phyloP scores from a whole-genome alignment of 1,139 yeast genomes.

The Scheffersomyces illinoinensis region DNA sequence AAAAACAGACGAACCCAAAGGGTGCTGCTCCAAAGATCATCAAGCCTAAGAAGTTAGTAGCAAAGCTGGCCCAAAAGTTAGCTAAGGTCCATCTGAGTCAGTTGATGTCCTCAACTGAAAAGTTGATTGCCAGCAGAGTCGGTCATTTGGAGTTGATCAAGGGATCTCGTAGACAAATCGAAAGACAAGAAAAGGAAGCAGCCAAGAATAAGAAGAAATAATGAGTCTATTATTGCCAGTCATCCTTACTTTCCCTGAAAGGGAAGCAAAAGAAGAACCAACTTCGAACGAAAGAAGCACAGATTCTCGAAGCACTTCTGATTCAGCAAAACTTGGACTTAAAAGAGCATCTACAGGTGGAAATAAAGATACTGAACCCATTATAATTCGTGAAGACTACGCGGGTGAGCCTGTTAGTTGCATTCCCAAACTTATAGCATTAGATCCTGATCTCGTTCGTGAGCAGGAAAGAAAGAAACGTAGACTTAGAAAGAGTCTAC shows the following conservation, averaged over 20 bases:
- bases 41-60: slow-evolving; percentile 65
- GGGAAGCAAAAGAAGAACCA: slow-evolving; percentile 2
- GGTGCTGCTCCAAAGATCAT: slow-evolving; percentile 69
- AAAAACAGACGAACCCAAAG: slow-evolving; percentile 59
- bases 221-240: neutral
- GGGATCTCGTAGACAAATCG: slow-evolving; percentile 87
- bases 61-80: slow-evolving; percentile 46
- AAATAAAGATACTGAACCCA: neutral
- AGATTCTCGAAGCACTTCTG: neutral
- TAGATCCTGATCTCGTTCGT: slow-evolving; percentile 31
- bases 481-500: slow-evolving; percentile 12
- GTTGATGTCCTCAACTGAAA: slow-evolving; percentile 74
- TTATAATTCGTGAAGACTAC: neutral
- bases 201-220: slow-evolving; percentile 18
- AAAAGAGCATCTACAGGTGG: neutral
- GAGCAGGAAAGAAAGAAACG: slow-evolving; percentile 21
- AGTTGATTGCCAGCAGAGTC: slow-evolving; percentile 80
- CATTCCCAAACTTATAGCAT: slow-evolving; percentile 30
- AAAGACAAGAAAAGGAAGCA: slow-evolving; percentile 48
- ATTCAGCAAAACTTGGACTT: neutral
- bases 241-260: neutral
- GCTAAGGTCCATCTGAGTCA: slow-evolving; percentile 68
- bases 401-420: slow-evolving; percentile 7
- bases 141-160: slow-evolving; percentile 93
- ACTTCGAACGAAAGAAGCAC: neutral